Base-by-base conservation (phyloP, 2,329 filamentous ascomycete genomes). In the Neonectria punicea region DNA sequence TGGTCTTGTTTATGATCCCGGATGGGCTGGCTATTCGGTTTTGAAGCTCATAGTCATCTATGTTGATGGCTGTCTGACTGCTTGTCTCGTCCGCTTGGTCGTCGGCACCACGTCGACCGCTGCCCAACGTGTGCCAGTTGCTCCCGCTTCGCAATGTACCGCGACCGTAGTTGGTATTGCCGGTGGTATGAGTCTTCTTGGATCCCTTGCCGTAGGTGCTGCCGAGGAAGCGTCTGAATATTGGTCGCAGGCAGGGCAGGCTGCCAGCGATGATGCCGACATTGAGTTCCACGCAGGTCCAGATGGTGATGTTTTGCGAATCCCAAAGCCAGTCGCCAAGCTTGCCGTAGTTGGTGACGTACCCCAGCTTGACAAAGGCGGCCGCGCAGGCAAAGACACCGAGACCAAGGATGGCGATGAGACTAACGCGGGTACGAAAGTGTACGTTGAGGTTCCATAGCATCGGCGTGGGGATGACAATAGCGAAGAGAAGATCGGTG, bases 251-350 rank as follows among this genome's bases (percentile, higher is more conserved):
- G 5, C 73, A 74, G 0, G 80, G 77, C 10, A 81, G 66, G 50
- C 74, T 79, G 0, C 75, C 79, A 5, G 78, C 79, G 5, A 81
- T 71, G 49, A 82, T 78, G 22, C 78, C 80, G 1, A 77, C 69
- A 61, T 81, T 80, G 64, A 71, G 75, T 63, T 80, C 80, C 58
- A 76, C 68, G 1, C 81, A 77, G 4, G 79, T 80, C 83, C 83
- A 84, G 61, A 85, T 80, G 11, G 82, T 84, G 1, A 87, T 78
- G 69, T 83, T 79, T 30, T 81, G 77, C 2, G 75, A 81, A 63
- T 83, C 80, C 82, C 82, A 83, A 0, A 85, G 74, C 65, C 80
- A 80, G 57, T 84, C 81, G 9, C 78, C 78, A 0, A 71, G 67
- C 18, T 76, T 78, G 11, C 80, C 81, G 54, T 83, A 81, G 56